Base-by-base conservation (phyloP, 768 basidiomycete species). In the Leccinum boreale region DNA sequence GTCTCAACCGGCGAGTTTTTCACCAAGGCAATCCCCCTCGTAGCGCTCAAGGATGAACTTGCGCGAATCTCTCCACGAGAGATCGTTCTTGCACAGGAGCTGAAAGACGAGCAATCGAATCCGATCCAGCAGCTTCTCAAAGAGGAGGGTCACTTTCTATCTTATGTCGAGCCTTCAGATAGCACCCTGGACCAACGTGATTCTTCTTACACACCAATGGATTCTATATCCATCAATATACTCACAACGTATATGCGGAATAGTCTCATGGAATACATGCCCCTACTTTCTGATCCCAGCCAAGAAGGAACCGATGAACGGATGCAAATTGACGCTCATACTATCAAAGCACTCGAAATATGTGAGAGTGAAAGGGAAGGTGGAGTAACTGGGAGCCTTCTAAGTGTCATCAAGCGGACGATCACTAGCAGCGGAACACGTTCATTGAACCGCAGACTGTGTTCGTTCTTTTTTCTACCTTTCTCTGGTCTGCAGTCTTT, bases 1-100 rank as follows among this genome's bases (percentile, higher is more conserved):
- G 84, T 97, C 17, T 94, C 95, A 14, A 97, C 94, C 0, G 92
- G 93, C 58, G 94, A 96, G 67, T 92, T 96, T 71, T 94, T 90
- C 71, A 87, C 90, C 11, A 90, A 90, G 62, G 69, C 72, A 6
- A 79, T 83, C 11, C 71, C 77, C 3, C 50, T 79, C 15, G 82
- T 83, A 23, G 75, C 69, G 42, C 73, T 98, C 29, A 83, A 84
- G 54, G 93, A 97, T 65, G 90, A 96, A 60, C 76, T 98, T 24
- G 85, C 85, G 8, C 84, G 93, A 21, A 88, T 97, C 46, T 75
- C 74, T 31, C 95, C 95, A 5, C 83, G 82, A 52, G 94, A 98
- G 72, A 81, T 97, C 47, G 86, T 97, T 48, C 80, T 96, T 4
- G 67, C 83, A 26, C 65, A 75, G 17, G 62, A 60, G 24, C 58